Percentiles rank a stretch among this genome's conserved stretches.
These are phyloP conservation scores for Epichloe bromicola DNA, from an alignment of 2,329 filamentous ascomycete genomes.

Conservation along the genomic window DNA sequence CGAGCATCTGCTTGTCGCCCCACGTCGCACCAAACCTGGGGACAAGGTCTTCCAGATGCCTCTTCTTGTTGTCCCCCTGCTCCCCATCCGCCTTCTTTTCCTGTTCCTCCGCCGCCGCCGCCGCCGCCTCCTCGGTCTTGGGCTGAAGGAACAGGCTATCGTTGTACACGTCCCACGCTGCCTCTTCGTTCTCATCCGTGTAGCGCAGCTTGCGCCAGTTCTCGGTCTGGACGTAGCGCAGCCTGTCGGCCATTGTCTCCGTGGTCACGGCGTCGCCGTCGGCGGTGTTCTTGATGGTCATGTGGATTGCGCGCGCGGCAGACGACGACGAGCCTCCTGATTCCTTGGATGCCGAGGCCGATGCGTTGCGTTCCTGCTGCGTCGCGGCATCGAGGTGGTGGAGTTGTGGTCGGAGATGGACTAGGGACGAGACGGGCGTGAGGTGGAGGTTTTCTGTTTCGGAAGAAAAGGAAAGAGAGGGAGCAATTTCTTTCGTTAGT, in stretches of 20 bases:
- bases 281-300: conserved; percentile 68
- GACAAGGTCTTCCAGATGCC: conserved; percentile 23
- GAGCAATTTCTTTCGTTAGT: neutral
- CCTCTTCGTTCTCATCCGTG: conserved; percentile 65
- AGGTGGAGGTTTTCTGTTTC: conserved; percentile 67
- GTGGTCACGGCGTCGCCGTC: conserved; percentile 52
- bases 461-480: neutral
- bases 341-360: conserved; percentile 25
- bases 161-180: conserved; percentile 64
- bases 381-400: conserved; percentile 80
- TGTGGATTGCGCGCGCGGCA: conserved; percentile 66
- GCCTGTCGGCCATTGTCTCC: conserved; percentile 61
- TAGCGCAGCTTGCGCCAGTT: conserved; percentile 70
- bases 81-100: conserved; percentile 4
- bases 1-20: conserved; percentile 30
- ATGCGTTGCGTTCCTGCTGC: conserved; percentile 48
- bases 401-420: conserved; percentile 82
- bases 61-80: neutral
- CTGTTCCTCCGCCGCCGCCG: conserved; percentile 2
- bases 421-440: conserved; percentile 67
- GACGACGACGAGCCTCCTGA: conserved; percentile 20
- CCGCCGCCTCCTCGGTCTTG: conserved; percentile 2
- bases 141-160: conserved; percentile 45
- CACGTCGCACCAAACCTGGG: conserved; percentile 27
- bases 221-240: conserved; percentile 70